Conservation (phyloP, 176 grass and related monocot species). For the Musa itinerans region DNA sequence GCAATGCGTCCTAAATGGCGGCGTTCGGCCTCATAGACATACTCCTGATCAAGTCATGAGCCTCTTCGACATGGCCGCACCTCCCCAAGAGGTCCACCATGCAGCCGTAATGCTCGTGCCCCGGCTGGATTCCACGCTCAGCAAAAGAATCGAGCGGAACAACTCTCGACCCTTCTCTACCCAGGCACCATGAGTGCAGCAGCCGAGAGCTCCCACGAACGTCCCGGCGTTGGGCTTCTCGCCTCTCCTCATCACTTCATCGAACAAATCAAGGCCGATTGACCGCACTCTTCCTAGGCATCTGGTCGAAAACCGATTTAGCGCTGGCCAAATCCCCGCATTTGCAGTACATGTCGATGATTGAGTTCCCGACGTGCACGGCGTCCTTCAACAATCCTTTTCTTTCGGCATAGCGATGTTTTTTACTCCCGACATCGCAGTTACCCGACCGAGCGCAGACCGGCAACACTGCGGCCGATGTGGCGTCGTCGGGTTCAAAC, state of each 20-base stretch:
- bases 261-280: constrained; percentile 40
- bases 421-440: constrained; percentile 26
- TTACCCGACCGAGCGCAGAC: constrained; percentile 39
- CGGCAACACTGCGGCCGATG: constrained; percentile 29
- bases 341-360: constrained; percentile 65
- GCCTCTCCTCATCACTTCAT: constrained; percentile 14
- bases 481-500: constrained; percentile 37
- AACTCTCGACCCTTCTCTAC: constrained; percentile 35
- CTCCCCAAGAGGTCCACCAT: constrained; percentile 60
- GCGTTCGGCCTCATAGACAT: constrained; percentile 51
- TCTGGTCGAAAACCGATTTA: constrained; percentile 24
- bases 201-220: constrained; percentile 45
- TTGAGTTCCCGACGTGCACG: constrained; percentile 36
- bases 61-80: constrained; percentile 38
- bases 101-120: constrained; percentile 49
- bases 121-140: constrained; percentile 21
- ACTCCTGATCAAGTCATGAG: constrained; percentile 25
- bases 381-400: constrained; percentile 14
- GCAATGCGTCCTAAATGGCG: constrained; percentile 45
- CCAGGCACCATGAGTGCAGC: constrained; percentile 41
- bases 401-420: constrained; percentile 28
- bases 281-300: constrained; percentile 30
- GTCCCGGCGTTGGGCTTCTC: constrained; percentile 40
- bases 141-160: constrained; percentile 33
- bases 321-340: constrained; percentile 38